These are phyloP conservation scores for Xylaria multiplex DNA, from an alignment of 2,329 filamentous ascomycete species.

Conservation along the genomic window DNA sequence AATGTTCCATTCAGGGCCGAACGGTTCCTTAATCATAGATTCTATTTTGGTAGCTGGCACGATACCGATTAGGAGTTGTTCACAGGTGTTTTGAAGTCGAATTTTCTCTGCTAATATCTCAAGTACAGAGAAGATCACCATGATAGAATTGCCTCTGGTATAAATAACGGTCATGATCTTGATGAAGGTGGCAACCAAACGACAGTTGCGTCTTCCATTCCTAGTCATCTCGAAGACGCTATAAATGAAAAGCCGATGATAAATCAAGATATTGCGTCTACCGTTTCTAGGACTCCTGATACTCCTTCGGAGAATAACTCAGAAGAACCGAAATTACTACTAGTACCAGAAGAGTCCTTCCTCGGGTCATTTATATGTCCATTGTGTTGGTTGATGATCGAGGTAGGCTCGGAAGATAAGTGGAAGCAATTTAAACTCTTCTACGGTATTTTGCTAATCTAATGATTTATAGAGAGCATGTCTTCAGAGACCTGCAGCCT, in stretches of 20 bases:
- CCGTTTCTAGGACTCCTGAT: conserved; percentile 3
- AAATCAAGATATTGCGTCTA: background rate
- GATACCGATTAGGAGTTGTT: conserved; percentile 10
- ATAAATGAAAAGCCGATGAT: background rate
- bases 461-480: conserved; percentile 11
- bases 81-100: background rate
- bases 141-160: background rate
- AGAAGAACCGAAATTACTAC: conserved; percentile 11
- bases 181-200: conserved; percentile 7
- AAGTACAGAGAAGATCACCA: conserved; percentile 14
- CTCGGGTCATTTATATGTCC: conserved; percentile 9
- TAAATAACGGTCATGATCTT: background rate
- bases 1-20: conserved; percentile 19
- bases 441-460: background rate
- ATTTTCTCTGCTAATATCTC: conserved; percentile 6
- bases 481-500: conserved; percentile 20
- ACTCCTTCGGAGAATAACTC: background rate
- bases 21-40: conserved; percentile 18
- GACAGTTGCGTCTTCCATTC: conserved; percentile 2
- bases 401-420: background rate
- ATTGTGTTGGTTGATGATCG: conserved; percentile 16
- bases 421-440: background rate
- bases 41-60: background rate
- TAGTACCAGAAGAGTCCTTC: background rate
- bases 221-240: background rate